Percentiles rank a stretch among this genome's conserved stretches.
These are phyloP conservation scores for Herpetomonas tarakana DNA, from an alignment of 208 protist species.

Conservation along the genomic window DNA sequence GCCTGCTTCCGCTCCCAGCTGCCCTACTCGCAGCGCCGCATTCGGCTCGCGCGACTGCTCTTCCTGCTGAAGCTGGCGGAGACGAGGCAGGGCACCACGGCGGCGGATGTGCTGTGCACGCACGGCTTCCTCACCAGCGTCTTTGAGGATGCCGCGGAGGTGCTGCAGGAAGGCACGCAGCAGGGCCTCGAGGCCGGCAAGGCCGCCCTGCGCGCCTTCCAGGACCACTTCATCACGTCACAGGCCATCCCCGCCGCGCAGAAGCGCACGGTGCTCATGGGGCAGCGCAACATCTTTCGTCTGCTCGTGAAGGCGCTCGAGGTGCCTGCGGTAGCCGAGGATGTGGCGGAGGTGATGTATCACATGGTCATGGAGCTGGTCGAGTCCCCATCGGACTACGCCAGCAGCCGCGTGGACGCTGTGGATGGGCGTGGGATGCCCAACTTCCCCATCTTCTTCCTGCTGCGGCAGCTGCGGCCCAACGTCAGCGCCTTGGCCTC, in stretches of 20 bases:
- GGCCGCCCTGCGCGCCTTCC: slow-evolving; percentile 52
- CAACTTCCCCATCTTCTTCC: slow-evolving; percentile 86
- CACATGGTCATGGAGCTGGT: slow-evolving; percentile 62
- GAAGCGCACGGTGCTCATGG: slow-evolving; percentile 65
- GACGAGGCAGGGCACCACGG: slow-evolving; percentile 27
- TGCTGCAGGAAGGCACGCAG: slow-evolving; percentile 78
- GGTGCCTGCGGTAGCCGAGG: slow-evolving; percentile 49
- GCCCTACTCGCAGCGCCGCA: slow-evolving; percentile 75
- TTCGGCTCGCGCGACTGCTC: slow-evolving; percentile 47
- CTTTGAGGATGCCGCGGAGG: slow-evolving; percentile 79
- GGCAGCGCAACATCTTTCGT: slow-evolving; percentile 80
- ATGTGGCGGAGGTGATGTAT: slow-evolving; percentile 57
- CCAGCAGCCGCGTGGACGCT: slow-evolving; percentile 58
- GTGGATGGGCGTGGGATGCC: slow-evolving; percentile 83
- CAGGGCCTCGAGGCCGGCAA: slow-evolving; percentile 41
- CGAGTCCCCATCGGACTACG: slow-evolving; percentile 83
- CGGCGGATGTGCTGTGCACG: slow-evolving; percentile 54
- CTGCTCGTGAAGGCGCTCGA: slow-evolving; percentile 82
- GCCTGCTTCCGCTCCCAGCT: slow-evolving; percentile 74
- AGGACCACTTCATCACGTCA: slow-evolving; percentile 59
- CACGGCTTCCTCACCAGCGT: slow-evolving; percentile 81
- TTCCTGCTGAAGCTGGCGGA: slow-evolving; percentile 71
- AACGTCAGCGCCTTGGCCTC: slow-evolving; percentile 56
- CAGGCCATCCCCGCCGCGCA: slow-evolving; percentile 34
- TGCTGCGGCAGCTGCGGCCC: slow-evolving; percentile 79